A percentile compares a stretch with the other conserved stretches of the same genome.
Conservation (phyloP, 176 grass and related monocot genomes). For the Phyllostachys edulis region DNA sequence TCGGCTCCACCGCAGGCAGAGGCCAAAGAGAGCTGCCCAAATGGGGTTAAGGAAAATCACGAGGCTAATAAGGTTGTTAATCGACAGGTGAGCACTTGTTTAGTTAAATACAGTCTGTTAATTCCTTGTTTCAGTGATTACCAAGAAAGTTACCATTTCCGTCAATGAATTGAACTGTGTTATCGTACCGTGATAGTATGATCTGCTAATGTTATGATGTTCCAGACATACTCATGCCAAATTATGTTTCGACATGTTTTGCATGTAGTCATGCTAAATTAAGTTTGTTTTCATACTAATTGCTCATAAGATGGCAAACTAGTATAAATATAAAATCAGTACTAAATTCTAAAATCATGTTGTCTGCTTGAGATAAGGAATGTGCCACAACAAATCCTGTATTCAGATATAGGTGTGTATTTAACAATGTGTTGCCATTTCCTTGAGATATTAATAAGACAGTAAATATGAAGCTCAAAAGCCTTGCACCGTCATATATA, state of each 20-base stretch:
- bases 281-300: background rate
- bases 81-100: constrained; percentile 58
- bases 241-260: background rate
- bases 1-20: background rate
- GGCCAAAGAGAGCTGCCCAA: constrained; percentile 21
- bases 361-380: background rate
- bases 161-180: background rate
- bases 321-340: background rate
- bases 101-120: background rate
- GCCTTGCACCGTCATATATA: background rate
- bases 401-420: background rate
- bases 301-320: background rate
- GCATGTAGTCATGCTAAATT: background rate
- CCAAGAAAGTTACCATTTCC: background rate
- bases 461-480: background rate
- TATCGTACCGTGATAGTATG: background rate
- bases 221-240: background rate
- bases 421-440: constrained; percentile 14
- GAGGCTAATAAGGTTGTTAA: constrained; percentile 48
- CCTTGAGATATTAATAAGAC: background rate
- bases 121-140: background rate
- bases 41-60: background rate
- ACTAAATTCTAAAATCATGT: background rate
- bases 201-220: background rate
- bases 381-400: background rate